These are phyloP conservation scores for Coffea humblotiana DNA, from an alignment of 305 asterid genomes.

Conservation along the genomic window DNA sequence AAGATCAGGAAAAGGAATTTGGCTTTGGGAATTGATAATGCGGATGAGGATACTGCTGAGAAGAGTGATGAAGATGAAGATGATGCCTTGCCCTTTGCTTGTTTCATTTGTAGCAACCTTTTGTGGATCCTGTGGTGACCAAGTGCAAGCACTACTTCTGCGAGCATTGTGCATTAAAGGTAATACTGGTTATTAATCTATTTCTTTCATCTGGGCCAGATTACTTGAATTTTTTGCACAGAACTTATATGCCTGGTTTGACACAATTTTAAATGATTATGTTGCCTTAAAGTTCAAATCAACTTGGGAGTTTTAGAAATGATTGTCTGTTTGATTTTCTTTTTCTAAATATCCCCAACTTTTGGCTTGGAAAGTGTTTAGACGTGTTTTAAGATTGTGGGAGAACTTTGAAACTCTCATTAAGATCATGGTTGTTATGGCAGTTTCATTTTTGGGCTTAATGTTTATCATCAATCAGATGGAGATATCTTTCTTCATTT, in stretches of 20 bases:
- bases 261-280: not conserved
- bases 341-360: no score
- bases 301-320: not conserved
- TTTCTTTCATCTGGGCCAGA: not conserved
- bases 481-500: not conserved
- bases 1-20: conserved; percentile 65
- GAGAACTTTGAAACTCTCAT: not conserved
- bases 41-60: conserved; percentile 49
- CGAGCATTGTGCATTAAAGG: conserved; percentile 95
- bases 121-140: conserved; percentile 86
- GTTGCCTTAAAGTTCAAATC: not conserved
- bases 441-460: conserved; percentile 2
- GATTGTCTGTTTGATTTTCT: not conserved
- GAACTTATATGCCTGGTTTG: not conserved
- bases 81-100: conserved; percentile 78
- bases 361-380: not conserved
- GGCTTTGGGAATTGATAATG: conserved; percentile 60
- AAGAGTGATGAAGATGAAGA: conserved; percentile 76
- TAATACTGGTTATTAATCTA: conserved; percentile 15
- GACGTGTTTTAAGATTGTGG: not conserved
- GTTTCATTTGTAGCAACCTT: conserved; percentile 87
- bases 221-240: not conserved
- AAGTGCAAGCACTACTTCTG: conserved; percentile 97
- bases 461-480: not conserved
- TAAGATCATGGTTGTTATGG: not conserved